Conservation (phyloP, 305 asterid species). For the Vinca major region DNA sequence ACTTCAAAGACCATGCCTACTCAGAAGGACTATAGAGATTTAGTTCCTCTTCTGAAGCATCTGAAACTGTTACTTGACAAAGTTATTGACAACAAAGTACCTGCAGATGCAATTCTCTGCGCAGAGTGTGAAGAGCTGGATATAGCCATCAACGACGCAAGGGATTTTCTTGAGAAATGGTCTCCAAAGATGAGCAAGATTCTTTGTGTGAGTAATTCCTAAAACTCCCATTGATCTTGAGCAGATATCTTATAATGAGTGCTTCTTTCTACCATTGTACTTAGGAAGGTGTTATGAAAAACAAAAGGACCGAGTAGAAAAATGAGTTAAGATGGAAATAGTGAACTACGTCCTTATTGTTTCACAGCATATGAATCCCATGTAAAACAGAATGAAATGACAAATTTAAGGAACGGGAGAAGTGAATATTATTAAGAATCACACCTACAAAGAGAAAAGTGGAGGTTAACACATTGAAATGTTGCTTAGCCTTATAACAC, state of each 20-base stretch:
- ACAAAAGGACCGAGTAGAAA: background rate
- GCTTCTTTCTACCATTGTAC: slow-evolving; percentile 6
- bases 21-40: slow-evolving; percentile 47
- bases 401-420: background rate
- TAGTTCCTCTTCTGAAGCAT: slow-evolving; percentile 53
- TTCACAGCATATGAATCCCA: background rate
- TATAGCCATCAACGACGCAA: slow-evolving; percentile 60
- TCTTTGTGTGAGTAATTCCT: slow-evolving; percentile 55
- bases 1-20: slow-evolving; percentile 48
- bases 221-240: slow-evolving; percentile 22
- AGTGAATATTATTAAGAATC: background rate
- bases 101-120: slow-evolving; percentile 38
- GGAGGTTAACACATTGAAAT: too few relatives aligned
- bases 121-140: slow-evolving; percentile 72
- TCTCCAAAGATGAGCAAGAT: slow-evolving; percentile 83
- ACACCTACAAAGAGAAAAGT: too few relatives aligned
- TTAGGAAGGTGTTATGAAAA: slow-evolving; percentile 1
- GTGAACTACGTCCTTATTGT: background rate
- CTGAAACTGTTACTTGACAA: slow-evolving; percentile 64
- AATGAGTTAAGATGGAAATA: background rate
- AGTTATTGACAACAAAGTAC: slow-evolving; percentile 33
- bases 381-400: background rate
- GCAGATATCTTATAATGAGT: slow-evolving; percentile 7
- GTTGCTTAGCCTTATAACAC: too few relatives aligned
- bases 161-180: slow-evolving; percentile 86